Percentiles rank a stretch among this genome's conserved stretches.
phyloP scores from a whole-genome alignment of 2,329 filamentous ascomycete species.

The Fusarium cyanostomum region DNA sequence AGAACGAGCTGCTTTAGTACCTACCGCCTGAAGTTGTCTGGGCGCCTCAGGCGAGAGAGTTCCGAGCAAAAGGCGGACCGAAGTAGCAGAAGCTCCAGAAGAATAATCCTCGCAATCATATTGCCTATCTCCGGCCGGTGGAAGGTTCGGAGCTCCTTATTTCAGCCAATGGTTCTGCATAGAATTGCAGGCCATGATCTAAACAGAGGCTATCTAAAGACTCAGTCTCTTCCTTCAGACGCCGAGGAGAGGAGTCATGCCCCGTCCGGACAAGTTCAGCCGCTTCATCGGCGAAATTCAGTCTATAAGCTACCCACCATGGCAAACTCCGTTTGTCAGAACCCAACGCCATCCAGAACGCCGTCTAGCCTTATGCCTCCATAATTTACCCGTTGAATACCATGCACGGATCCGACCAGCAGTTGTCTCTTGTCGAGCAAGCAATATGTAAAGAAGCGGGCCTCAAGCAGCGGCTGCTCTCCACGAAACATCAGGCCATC shows the following conservation, averaged over 20 bases:
- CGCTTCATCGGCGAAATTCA: not conserved
- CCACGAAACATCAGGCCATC: slow-evolving; percentile 28
- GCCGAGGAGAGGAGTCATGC: not conserved
- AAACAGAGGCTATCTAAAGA: not conserved
- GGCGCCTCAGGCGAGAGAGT: no score
- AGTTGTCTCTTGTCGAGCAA: slow-evolving; percentile 18
- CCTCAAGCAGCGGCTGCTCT: no score
- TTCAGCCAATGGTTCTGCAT: slow-evolving; percentile 1
- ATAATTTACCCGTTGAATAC: not conserved
- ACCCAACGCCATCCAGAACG: not conserved
- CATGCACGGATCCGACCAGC: slow-evolving; percentile 6
- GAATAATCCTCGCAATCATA: no score
- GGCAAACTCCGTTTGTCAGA: not conserved
- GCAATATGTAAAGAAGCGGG: no score
- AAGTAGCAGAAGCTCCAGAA: no score
- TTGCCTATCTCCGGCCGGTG: no score
- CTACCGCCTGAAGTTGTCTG: no score
- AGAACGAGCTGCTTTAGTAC: no score
- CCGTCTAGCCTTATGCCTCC: not conserved
- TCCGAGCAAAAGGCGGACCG: no score
- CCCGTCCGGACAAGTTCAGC: not conserved
- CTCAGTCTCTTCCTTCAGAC: not conserved
- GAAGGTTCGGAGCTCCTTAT: no score
- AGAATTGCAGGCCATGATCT: not conserved
- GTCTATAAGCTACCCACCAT: not conserved